phyloP scores from a whole-genome alignment of 1,139 yeast species.

The Debaryomycetaceae sp. region DNA sequence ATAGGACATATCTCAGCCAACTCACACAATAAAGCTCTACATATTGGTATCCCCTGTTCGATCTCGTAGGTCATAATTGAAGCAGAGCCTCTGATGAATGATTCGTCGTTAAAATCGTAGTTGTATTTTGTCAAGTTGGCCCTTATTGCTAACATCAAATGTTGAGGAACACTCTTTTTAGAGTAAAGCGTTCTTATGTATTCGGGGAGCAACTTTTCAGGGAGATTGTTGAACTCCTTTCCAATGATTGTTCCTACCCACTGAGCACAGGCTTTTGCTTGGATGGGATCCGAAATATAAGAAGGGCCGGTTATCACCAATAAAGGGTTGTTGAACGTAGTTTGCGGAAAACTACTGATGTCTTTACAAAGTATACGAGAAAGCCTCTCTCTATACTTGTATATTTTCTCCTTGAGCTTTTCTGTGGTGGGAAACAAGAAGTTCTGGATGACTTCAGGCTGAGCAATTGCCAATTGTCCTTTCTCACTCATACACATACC shows the following conservation, averaged over 20 bases:
- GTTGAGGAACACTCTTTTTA: constrained; percentile 6
- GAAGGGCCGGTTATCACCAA: constrained; percentile 42
- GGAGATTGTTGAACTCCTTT: constrained; percentile 10
- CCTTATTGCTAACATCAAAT: constrained; percentile 22
- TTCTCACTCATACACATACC: constrained; percentile 23
- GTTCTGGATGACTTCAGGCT: constrained; percentile 45
- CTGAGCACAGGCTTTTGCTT: constrained; percentile 37
- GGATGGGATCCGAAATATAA: constrained; percentile 22
- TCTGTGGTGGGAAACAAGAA: constrained; percentile 34
- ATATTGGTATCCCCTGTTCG: constrained; percentile 36
- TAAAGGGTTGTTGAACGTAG: constrained; percentile 15
- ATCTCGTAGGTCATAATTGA: constrained; percentile 32
- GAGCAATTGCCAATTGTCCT: constrained; percentile 36
- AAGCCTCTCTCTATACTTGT: constrained; percentile 16
- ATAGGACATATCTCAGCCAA: constrained; percentile 35
- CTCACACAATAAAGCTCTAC: constrained; percentile 34
- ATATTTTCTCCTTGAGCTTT: constrained; percentile 23
- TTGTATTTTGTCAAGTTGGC: constrained; percentile 31
- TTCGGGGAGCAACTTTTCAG: constrained; percentile 9
- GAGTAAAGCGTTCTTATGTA: constrained; percentile 10
- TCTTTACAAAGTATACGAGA: constrained; percentile 11
- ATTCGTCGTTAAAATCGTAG: constrained; percentile 8
- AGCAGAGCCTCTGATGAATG: constrained; percentile 4
- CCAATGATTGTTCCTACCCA: constrained; percentile 32
- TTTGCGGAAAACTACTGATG: constrained; percentile 2